Evolutionary conservation across 352 stramenopile species (phyloP).

Genomic region (Globisporangium nodosum): DNA sequence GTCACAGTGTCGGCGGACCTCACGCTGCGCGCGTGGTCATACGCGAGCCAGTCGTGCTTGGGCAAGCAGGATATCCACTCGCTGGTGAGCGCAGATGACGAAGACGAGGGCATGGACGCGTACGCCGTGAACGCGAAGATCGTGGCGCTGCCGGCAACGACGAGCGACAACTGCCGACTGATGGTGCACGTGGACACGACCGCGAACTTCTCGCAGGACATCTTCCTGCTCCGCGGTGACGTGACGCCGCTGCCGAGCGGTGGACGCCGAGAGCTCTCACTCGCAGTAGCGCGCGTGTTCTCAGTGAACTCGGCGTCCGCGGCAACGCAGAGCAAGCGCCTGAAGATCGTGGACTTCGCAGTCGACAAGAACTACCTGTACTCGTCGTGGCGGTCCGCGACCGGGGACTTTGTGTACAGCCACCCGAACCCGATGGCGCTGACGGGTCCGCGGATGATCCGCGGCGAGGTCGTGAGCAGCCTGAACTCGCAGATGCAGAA

Average conservation of each 20-base stretch:
- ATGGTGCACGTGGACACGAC: constrained; percentile 65
- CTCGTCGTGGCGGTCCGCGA: constrained; percentile 62
- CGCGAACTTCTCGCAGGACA: constrained; percentile 42
- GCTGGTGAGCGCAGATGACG: constrained; percentile 27
- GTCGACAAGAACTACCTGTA: constrained; percentile 65
- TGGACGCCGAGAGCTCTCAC: constrained; percentile 28
- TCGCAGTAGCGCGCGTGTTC: constrained; percentile 55
- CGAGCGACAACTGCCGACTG: constrained; percentile 54
- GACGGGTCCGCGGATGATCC: constrained; percentile 50
- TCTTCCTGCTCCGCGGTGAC: constrained; percentile 57
- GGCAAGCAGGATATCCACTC: constrained; percentile 52
- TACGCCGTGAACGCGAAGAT: constrained; percentile 57
- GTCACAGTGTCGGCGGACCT: constrained; percentile 66
- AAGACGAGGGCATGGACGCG: constrained; percentile 29
- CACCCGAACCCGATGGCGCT: constrained; percentile 67
- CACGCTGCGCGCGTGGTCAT: constrained; percentile 64
- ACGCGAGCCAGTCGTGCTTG: constrained; percentile 52
- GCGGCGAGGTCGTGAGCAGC: constrained; percentile 45
- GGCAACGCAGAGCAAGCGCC: constrained; percentile 22
- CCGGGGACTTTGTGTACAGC: constrained; percentile 51
- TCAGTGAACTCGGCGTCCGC: constrained; percentile 18
- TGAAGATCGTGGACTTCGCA: constrained; percentile 70
- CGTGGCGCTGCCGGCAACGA: constrained; percentile 42
- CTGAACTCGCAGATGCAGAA: constrained; percentile 62
- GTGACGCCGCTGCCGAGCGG: constrained; percentile 23